Base-by-base conservation (phyloP, 306 rosid genomes). In the Astragalus membranaceus region DNA sequence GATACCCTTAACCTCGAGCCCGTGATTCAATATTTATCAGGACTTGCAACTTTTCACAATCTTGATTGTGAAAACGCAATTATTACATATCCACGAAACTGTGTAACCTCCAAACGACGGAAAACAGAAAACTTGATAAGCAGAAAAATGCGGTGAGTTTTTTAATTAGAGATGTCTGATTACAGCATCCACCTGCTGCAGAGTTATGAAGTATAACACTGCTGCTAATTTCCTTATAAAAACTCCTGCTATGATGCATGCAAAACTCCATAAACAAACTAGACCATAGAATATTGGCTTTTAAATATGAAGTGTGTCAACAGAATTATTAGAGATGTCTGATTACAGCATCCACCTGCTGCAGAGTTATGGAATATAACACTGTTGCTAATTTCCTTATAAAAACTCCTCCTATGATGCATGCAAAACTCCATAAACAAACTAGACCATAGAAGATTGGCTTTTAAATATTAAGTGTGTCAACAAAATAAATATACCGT, bases 341-440 rank as follows among this genome's bases (percentile, higher is more conserved):
- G 58, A 35, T 56, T 33, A 46, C 46, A 37, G 54, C 62, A 67
- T 33, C 62, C 53, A 75, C 66, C 46, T 54, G 55, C 63, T 10
- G 4, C 20, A 76, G 57, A 39, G 37, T 68, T 76, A 48, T 29
- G 46, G 17, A 46, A 53, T 56, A 55, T 64, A 70, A 44, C 32
- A 49, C 49, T 50, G 64, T 58, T 41, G 66, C 32, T 62, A 62
- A 43, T 42, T 77, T 62, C 61, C 16, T 46, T 35, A 54, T 44
- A 13, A 64, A 41, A 6, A 10, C 0, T 53, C 54, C 54, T 53
- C 63, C 39, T 68, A 54, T 30, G 73, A 43, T 2, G 50, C 70
- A 49, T 78, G 69, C 64, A 57, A 64, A 78, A 52, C 29, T 43
- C 63, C 69, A 51, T 65, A 75, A 50, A 63, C 68, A 55, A 47